Evolutionary conservation across 495 filamentous ascomycete species (phyloP), one percentile per base, ranked within the genome.

Genomic region (Penicillium odoratum): DNA sequence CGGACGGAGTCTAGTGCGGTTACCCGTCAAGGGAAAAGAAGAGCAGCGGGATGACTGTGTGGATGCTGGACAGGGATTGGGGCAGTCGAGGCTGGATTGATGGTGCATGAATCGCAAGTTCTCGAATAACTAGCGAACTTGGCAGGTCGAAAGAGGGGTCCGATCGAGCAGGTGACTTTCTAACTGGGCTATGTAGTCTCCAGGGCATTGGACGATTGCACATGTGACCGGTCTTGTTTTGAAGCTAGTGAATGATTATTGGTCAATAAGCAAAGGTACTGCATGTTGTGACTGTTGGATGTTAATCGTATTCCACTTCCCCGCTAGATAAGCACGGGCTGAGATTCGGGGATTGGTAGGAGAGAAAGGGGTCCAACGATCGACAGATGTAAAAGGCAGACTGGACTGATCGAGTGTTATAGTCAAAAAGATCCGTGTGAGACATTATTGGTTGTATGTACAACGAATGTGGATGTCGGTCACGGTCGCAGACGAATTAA

Each of bases 381-480:
- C 43, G 43, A 46, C 25, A 44, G 16, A 44, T 29, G 46, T 28
- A 13, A 21, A 16, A 53, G 2, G 3, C 18, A 21, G 50, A 48
- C 56, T 43, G 5, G 56, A 47, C 49, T 47, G 40, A 18, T 48
- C 45, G 7, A 40, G 16, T 56, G 43, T 33, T 31, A 38, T 48
- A 18, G 26, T 2, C 18, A 48, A 60, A 57, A 55, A 60, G 47
- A 58, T 46, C 52, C 53, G 56, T 4, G 1, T 36, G 46, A 30
- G 38, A 9, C 55, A 16, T 55, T 13, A 69, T 69, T 69, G 64
- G 67, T 28, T 18, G 28, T 10, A 21, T 38, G 51, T 26, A 25
- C 30, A 46, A 56, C 61, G 55, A 67, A 65, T 69, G 58, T 50
- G n/a, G 46, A 51, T 36, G 48, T 18, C 29, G 59, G 67, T 69